phyloP scores from a whole-genome alignment of 768 basidiomycete genomes.

The Pisolithus sp. region DNA sequence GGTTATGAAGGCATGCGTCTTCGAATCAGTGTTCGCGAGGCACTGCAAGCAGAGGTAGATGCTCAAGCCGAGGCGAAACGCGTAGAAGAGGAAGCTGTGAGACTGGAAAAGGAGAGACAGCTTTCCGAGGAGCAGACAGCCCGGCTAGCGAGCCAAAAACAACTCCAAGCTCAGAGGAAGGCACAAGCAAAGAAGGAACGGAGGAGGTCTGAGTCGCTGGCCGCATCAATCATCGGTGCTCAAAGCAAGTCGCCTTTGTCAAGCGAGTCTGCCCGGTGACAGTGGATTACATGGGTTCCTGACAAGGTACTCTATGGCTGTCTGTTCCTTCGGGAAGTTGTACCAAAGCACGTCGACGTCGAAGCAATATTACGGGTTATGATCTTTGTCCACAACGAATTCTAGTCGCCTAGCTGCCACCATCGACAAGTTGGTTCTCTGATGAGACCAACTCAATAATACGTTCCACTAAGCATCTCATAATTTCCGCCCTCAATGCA shows the following conservation, averaged over 20 bases:
- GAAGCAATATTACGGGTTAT: neutral
- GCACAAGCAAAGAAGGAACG: neutral
- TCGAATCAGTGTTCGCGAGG: conserved; percentile 35
- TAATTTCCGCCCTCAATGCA: conserved; percentile 59
- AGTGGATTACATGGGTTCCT: neutral
- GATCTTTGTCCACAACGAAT: neutral
- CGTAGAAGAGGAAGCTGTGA: conserved; percentile 3
- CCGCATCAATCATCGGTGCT: conserved; percentile 2
- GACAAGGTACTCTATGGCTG: no score
- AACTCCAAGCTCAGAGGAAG: neutral
- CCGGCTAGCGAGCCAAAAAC: neutral
- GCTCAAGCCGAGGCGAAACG: conserved; percentile 9
- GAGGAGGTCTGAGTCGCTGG: neutral
- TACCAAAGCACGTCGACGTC: no score
- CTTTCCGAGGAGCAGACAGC: conserved; percentile 1
- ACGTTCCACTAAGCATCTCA: conserved; percentile 63
- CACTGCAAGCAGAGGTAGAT: conserved; percentile 2
- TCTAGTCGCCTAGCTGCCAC: no score
- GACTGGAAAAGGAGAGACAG: neutral
- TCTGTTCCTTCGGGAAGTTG: no score
- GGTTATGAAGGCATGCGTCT: conserved; percentile 41
- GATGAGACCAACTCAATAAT: conserved; percentile 43
- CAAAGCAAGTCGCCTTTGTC: neutral
- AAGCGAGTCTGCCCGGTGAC: neutral
- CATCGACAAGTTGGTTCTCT: neutral